Evolutionary conservation across 1,284 basidiomycete genomes (phyloP).

Genomic region (Cryptococcus sp.): DNA sequence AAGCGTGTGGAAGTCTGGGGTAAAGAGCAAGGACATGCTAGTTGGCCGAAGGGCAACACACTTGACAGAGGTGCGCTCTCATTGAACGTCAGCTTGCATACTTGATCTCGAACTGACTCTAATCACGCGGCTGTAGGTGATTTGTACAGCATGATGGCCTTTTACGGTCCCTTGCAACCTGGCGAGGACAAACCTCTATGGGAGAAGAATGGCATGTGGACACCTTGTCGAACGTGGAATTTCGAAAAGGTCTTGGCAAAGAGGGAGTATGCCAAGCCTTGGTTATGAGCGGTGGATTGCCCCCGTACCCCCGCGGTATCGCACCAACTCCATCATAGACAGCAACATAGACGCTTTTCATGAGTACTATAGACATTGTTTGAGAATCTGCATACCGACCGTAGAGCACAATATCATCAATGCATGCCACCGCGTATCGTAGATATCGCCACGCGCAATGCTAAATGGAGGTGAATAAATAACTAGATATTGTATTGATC

Average conservation of each 20-base stretch:
- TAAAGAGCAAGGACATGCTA: background rate
- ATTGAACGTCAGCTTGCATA: too few species aligned
- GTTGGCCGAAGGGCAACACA: background rate
- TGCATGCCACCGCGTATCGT: too few species aligned
- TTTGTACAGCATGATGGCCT: constrained; percentile 4
- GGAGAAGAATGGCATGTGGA: constrained; percentile 1
- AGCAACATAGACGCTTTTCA: too few species aligned
- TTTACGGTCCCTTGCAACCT: background rate
- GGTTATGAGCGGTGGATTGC: background rate
- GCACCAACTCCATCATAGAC: too few species aligned
- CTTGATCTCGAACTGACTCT: background rate
- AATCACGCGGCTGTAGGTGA: background rate
- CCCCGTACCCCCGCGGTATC: too few species aligned
- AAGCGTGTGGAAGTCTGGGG: background rate
- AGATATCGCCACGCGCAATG: too few species aligned
- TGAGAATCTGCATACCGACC: too few species aligned
- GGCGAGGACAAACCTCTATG: constrained; percentile 2
- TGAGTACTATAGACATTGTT: too few species aligned
- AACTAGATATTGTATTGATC: too few species aligned
- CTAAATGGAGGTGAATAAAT: too few species aligned
- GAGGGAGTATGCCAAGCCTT: constrained; percentile 3
- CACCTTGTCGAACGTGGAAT: constrained; percentile 2
- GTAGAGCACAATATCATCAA: too few species aligned
- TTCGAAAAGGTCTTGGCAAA: background rate
- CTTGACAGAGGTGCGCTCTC: constrained; percentile 1